Conservation (phyloP, 495 filamentous ascomycete genomes). For the Apiosordaria backusii region DNA sequence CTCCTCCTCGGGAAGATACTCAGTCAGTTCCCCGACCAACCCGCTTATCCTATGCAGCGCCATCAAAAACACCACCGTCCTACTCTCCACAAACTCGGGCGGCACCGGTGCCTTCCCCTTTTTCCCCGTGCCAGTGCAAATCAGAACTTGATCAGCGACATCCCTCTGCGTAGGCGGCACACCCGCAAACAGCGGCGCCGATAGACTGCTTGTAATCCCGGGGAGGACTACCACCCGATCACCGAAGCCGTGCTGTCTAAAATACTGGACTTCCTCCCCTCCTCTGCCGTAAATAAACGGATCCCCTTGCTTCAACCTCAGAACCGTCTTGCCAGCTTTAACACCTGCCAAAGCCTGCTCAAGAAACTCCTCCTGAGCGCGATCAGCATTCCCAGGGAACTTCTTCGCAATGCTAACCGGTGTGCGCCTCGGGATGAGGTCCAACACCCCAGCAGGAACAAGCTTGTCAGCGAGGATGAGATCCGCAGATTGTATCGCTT, state of each 20-base stretch:
- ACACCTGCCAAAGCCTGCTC: conserved; percentile 69
- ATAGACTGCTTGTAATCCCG: conserved; percentile 83
- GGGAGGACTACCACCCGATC: conserved; percentile 63
- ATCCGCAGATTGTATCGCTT: conserved; percentile 79
- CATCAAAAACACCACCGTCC: conserved; percentile 96
- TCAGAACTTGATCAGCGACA: conserved; percentile 85
- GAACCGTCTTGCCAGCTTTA: conserved; percentile 68
- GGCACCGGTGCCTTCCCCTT: conserved; percentile 81
- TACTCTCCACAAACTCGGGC: conserved; percentile 68
- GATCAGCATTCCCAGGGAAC: conserved; percentile 94
- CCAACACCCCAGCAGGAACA: conserved; percentile 80
- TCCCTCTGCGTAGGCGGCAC: conserved; percentile 86
- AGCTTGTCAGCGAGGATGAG: conserved; percentile 94
- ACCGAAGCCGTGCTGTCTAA: conserved; percentile 63
- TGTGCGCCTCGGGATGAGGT: conserved; percentile 85
- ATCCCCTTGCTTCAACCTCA: conserved; percentile 93
- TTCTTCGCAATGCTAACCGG: conserved; percentile 91
- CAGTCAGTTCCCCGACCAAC: conserved; percentile 63
- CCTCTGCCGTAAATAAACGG: conserved; percentile 95
- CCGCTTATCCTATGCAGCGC: conserved; percentile 77
- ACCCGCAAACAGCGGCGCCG: conserved; percentile 80
- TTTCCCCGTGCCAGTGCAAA: conserved; percentile 92
- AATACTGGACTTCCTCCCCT: conserved; percentile 88
- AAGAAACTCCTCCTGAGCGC: conserved; percentile 89
- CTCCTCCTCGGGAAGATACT: conserved; percentile 30